These are phyloP conservation scores for Lecanosticta acicola DNA, from an alignment of 2,329 filamentous ascomycete genomes.

Conservation along the genomic window DNA sequence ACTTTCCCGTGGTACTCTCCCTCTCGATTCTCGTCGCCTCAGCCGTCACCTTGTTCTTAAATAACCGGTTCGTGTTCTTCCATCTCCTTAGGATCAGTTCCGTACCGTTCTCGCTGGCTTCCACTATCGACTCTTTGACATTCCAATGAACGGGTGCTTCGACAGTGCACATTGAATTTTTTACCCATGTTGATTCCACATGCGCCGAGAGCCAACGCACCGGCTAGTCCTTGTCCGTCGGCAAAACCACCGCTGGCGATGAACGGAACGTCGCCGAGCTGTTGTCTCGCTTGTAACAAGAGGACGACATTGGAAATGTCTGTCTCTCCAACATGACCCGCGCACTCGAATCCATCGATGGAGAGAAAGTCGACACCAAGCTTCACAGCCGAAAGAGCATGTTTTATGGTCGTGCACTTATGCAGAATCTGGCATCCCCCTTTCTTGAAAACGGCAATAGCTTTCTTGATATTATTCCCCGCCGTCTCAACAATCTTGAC, in stretches of 20 bases:
- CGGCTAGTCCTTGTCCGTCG: slow-evolving; percentile 84
- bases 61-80: slow-evolving; percentile 85
- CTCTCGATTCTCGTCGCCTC: slow-evolving; percentile 75
- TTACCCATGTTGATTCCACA: slow-evolving; percentile 98
- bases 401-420: slow-evolving; percentile 93
- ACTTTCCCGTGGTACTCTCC: slow-evolving; percentile 76
- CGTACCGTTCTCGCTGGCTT: slow-evolving; percentile 81
- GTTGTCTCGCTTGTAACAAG: slow-evolving; percentile 74
- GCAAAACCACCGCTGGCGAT: slow-evolving; percentile 93
- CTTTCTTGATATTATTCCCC: slow-evolving; percentile 76
- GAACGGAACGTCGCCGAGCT: slow-evolving; percentile 76
- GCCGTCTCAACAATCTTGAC: slow-evolving; percentile 86
- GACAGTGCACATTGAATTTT: slow-evolving; percentile 87
- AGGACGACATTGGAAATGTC: slow-evolving; percentile 87
- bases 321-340: slow-evolving; percentile 76
- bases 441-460: slow-evolving; percentile 79
- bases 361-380: slow-evolving; percentile 91
- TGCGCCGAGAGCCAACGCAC: slow-evolving; percentile 79
- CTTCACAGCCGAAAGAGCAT: slow-evolving; percentile 86
- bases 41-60: slow-evolving; percentile 77
- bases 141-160: slow-evolving; percentile 82
- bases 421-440: slow-evolving; percentile 74
- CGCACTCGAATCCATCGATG: slow-evolving; percentile 96
- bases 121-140: slow-evolving; percentile 87
- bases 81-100: slow-evolving; percentile 78